A percentile compares a stretch with the other conserved stretches of the same genome.
These are phyloP conservation scores for Anacardium occidentale DNA, from an alignment of 345 rosid species.

Conservation along the genomic window DNA sequence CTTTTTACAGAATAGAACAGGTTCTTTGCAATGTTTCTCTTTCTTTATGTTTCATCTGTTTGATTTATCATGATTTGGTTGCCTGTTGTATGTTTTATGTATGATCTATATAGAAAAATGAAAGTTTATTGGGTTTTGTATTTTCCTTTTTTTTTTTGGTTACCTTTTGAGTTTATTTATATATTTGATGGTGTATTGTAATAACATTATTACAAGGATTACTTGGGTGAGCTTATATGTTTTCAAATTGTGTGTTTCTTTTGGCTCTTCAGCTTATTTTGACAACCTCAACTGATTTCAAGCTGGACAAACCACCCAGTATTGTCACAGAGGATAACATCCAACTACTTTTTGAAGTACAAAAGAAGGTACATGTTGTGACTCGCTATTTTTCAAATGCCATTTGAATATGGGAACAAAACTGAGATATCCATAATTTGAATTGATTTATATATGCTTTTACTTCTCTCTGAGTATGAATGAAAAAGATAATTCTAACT, in stretches of 20 bases:
- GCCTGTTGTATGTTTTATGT: neutral
- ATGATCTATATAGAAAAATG: neutral
- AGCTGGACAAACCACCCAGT: slow-evolving; percentile 54
- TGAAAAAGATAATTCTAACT: neutral
- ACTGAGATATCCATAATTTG: neutral
- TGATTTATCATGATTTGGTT: neutral
- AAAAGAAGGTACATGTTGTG: slow-evolving; percentile 63
- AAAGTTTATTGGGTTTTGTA: too few relatives aligned
- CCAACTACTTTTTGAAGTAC: slow-evolving; percentile 85
- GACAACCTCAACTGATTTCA: slow-evolving; percentile 63
- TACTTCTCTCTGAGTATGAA: neutral
- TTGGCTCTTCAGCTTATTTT: slow-evolving; percentile 62
- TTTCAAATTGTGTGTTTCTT: neutral
- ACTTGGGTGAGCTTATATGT: too few relatives aligned
- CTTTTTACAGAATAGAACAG: slow-evolving; percentile 99
- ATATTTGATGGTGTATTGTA: neutral
- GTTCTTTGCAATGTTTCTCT: slow-evolving; percentile 36
- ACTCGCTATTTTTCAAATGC: slow-evolving; percentile 17
- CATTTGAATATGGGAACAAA: neutral
- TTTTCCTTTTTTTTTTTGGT: too few relatives aligned
- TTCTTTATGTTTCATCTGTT: slow-evolving; percentile 15
- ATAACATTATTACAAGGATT: too few relatives aligned
- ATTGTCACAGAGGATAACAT: slow-evolving; percentile 83
- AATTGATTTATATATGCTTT: slow-evolving; percentile 12
- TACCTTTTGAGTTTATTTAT: too few relatives aligned